Base-by-base conservation (phyloP, 2,329 filamentous ascomycete species). In the Lachnellula willkommii region DNA sequence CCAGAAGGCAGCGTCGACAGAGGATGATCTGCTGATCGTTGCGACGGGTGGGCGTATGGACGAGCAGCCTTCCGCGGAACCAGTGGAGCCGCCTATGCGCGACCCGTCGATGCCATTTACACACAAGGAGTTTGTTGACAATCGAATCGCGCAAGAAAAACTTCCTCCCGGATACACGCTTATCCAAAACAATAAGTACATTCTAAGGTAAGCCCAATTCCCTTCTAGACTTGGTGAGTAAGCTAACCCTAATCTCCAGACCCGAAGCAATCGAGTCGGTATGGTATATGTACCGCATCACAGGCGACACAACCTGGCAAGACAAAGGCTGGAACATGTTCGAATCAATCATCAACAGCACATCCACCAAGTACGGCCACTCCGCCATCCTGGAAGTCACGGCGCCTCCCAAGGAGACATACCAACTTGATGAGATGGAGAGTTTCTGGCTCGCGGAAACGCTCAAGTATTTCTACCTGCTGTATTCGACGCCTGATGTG, bases 271-370 rank as follows among this genome's bases (percentile, higher is more conserved):
- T 95, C 64, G 90, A 95, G 67, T 90, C 87, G 0, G 84, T 95
- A 14, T 95, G 90, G 80, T 89, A 92, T 73, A 86, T 95, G 77
- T 94, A 95, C 74, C 88, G 91, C 68, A 90, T 95, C 71, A 95
- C 90, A 0, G 91, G 90, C 48, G 87, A 94, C 61, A 73, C 78
- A 1, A 71, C 73, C 4, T 90, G 89, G 79, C 86, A 87, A 69
- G 89, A 95, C 28, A 86, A 87, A 62, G 92, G 89, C 15, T 96
- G 91, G 91, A 76, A 77, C 50, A 95, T 96, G 89, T 96, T 90
- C 69, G 74, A 84, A 60, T 78, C 87, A 20, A 83, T 94, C 50
- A 77, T 87, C 54, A 78, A 78, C 36, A 78, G 83, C 35, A 91
- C 89, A 2, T 74, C 77, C 39, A 87, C 88, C 0, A 73, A 82